phyloP scores from a whole-genome alignment of 2,329 filamentous ascomycete species.

The Pseudogymnoascus destructans region DNA sequence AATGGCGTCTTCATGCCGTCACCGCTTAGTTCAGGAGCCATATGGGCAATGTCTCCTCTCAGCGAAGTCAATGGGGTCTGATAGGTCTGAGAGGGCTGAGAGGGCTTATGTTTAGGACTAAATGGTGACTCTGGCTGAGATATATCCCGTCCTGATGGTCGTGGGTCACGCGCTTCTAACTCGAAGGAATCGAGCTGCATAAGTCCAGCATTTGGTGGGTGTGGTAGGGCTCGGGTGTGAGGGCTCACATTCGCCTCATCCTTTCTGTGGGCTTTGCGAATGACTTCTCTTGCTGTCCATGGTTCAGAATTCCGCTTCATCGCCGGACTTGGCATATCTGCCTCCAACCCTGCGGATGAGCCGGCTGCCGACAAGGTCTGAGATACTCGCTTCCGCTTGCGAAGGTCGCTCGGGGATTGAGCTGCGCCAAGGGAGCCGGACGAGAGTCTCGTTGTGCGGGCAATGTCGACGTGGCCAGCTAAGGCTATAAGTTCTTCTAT shows the following conservation, averaged over 20 bases:
- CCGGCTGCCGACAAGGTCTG: background rate
- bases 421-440: conserved; percentile 1
- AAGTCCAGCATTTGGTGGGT: conserved; percentile 1
- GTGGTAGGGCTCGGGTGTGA: conserved; percentile 7
- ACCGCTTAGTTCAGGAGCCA: background rate
- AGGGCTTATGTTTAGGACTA: background rate
- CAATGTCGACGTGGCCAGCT: conserved; percentile 32
- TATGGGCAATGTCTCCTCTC: background rate
- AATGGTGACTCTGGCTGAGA: background rate
- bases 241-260: conserved; percentile 3
- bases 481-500: conserved; percentile 64
- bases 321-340: conserved; percentile 11
- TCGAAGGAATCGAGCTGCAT: conserved; percentile 6
- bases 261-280: background rate
- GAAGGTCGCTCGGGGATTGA: conserved; percentile 1
- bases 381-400: conserved; percentile 48
- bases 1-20: background rate
- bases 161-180: background rate
- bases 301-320: background rate
- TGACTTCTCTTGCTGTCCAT: background rate
- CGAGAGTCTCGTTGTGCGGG: background rate
- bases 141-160: background rate
- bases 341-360: conserved; percentile 17
- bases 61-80: background rate
- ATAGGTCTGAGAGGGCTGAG: background rate